Base-by-base conservation (phyloP, 1,284 basidiomycete genomes). In the Singerocomus rubriflavus region DNA sequence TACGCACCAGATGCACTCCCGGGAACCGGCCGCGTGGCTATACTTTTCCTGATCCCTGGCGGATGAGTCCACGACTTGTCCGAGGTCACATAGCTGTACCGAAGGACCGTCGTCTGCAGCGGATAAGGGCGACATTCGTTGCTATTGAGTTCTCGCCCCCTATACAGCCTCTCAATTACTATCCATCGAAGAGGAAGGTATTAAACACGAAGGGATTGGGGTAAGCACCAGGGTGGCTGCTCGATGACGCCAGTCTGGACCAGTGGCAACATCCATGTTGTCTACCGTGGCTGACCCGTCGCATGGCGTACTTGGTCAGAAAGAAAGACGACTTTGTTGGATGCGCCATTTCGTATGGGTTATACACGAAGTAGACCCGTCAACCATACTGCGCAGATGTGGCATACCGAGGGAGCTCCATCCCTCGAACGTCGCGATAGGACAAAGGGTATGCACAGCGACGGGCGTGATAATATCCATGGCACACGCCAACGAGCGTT, bases 401-500 rank as follows among this genome's bases (percentile, higher is more conserved):
- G 21, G 42, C 52, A 57, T 54, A 6, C 36, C 46, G 10, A 64
- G 49, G 1, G 60, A 6, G 3, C 50, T 14, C 16, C 64, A 51
- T 0, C 58, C 25, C 6, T 61, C 63, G 27, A 72, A 71, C 2
- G 71, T 73, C 11, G 67, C 63, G 1, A 54, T 11, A 5, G 72
- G 70, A 48, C 69, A 72, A 6, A 73, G 55, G 1, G 67, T 54
- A 34, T 66, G 71, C 3, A 69, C 71, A 0, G 60, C 59, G 17
- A 67, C 57, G 40, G 63, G 63, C 8, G 68, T 53, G 53, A 74
- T 69, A 55, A 66, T 60, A 62, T 70, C 79, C 73, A 78, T 75
- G 2, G 78, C 78, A 16, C 70, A 71, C 4, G 76, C 76, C 75
- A 27, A 21, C 21, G 21, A 21, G 21, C 21, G 21, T 21, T 21